Evolutionary conservation across 1,139 yeast species (phyloP).

Genomic region (Yamadazyma spencermartinsiae): DNA sequence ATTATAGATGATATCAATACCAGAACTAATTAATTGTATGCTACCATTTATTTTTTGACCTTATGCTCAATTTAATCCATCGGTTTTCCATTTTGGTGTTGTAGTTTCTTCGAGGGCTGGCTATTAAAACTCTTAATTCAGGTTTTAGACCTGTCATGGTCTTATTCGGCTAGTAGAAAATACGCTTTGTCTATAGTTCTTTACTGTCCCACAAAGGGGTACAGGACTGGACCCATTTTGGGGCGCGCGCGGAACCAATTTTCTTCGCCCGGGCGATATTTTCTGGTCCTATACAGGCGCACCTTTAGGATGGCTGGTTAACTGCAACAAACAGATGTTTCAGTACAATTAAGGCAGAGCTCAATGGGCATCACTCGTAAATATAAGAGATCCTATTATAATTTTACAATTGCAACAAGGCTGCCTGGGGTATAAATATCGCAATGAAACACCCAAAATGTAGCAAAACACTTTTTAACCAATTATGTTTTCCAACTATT

Average conservation of each 20-base stretch:
- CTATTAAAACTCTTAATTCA: neutral
- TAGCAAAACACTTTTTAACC: neutral
- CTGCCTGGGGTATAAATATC: conserved; percentile 1
- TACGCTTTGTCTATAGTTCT: too few relatives aligned
- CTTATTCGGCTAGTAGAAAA: too few relatives aligned
- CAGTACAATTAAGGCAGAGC: neutral
- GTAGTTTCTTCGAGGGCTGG: too few relatives aligned
- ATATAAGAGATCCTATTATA: conserved; percentile 1
- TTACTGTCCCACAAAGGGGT: neutral
- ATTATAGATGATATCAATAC: conserved; percentile 37
- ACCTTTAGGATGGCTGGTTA: conserved; percentile 9
- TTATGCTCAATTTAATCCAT: too few relatives aligned
- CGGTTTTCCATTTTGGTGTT: too few relatives aligned
- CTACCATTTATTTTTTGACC: too few relatives aligned
- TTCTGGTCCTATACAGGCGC: conserved; percentile 1
- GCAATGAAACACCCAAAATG: neutral
- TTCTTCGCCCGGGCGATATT: neutral
- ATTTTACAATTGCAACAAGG: too few relatives aligned
- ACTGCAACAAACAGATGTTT: conserved; percentile 7
- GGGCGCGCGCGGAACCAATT: too few relatives aligned
- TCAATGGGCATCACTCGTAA: conserved; percentile 2
- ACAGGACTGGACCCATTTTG: neutral
- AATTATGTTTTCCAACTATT: conserved; percentile 17
- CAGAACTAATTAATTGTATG: conserved; percentile 17
- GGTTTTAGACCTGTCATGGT: neutral